These are phyloP conservation scores for Alisma plantagoaquatica DNA, from an alignment of 106 monocot genomes.

Conservation along the genomic window DNA sequence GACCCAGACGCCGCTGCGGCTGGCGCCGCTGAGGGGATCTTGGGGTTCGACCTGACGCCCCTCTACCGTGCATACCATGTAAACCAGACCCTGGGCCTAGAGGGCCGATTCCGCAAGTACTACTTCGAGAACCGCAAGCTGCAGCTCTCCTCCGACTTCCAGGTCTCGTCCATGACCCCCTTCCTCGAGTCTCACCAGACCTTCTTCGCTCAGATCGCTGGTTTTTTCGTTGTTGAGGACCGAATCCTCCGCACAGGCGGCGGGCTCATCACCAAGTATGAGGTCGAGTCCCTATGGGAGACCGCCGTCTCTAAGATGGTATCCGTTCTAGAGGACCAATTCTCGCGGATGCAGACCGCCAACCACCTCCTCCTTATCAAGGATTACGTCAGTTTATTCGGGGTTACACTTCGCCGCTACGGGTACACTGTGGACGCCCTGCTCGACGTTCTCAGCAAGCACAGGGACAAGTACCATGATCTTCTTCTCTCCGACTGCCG, in stretches of 20 bases:
- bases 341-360: conserved; percentile 90
- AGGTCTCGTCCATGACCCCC: conserved; percentile 81
- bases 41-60: conserved; percentile 65
- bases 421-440: conserved; percentile 67
- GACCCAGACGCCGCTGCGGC: no score
- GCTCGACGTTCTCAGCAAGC: conserved; percentile 72
- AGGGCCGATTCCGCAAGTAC: conserved; percentile 76
- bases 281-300: conserved; percentile 87
- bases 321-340: conserved; percentile 83
- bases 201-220: conserved; percentile 95
- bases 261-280: conserved; percentile 46
- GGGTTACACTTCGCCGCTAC: conserved; percentile 64
- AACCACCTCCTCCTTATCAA: conserved; percentile 80
- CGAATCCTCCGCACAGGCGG: conserved; percentile 70
- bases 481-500: conserved; percentile 85
- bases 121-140: conserved; percentile 96
- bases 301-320: conserved; percentile 83
- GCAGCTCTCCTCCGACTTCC: conserved; percentile 96
- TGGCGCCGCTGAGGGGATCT: conserved; percentile 6
- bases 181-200: conserved; percentile 98
- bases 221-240: conserved; percentile 94
- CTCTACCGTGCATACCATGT: conserved; percentile 88
- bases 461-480: conserved; percentile 96
- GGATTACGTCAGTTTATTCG: conserved; percentile 76
- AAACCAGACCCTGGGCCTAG: conserved; percentile 63